Evolutionary conservation across 441 rosid species (phyloP), one percentile per base, ranked within the genome.

Genomic region (Viola pubescens): DNA sequence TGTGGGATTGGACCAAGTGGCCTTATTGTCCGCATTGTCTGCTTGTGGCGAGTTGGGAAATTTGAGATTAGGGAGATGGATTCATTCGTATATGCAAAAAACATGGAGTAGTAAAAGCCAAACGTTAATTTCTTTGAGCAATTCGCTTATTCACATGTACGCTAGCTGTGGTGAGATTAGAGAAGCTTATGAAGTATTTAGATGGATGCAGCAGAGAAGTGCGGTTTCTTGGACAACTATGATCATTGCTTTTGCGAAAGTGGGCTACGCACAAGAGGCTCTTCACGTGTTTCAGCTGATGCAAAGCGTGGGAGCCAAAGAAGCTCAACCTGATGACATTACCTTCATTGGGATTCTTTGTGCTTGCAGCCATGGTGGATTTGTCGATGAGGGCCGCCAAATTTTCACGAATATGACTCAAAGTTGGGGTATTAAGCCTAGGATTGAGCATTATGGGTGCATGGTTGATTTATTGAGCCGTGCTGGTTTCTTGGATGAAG

Each of bases 351-450:
- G 80, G 44, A 79, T 81, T 54, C 77, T 83, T 9, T 48, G 52
- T 66, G 89, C 86, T 37, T 83, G 89, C 71, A 81, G 84, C 72
- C 84, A 79, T 62, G 86, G 76, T 4, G 82, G 89, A 26, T 70
- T 67, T 45, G 77, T 83, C 4, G 64, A 79, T 0, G 63, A 79
- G 64, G 86, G 86, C 12, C 54, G 68, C 48, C 55, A 54, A 58
- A 2, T 75, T 63, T 81, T 83, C 62, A 46, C 55, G 7, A 45
- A 56, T 58, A 77, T 83, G 78, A 59, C 58, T 67, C 56, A 3
- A 19, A 67, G 19, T 3, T 72, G 68, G 76, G 77, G 80, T 12
- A 74, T 81, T 50, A 41, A 54, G 39, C 84, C 79, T 14, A 62
- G 64, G 56, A 75, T 83, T 7, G 82, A 79, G 74, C 89, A 81